Percentiles rank a stretch among this genome's conserved stretches.
Conservation (phyloP, 768 basidiomycete genomes). For the Pleurotus salmoneostramineus region DNA sequence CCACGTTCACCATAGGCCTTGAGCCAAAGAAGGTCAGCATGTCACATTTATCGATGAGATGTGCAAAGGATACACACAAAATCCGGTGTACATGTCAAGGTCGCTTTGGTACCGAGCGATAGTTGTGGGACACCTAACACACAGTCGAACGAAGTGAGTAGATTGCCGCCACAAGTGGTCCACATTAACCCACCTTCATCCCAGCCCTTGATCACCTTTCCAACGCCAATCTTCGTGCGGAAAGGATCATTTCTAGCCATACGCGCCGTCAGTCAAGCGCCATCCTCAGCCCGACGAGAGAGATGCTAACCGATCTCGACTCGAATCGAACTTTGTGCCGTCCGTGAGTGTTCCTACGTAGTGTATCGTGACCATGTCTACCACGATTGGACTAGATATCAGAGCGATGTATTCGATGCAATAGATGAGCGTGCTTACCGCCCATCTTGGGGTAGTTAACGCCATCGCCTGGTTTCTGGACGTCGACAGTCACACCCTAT, state of each 20-base stretch:
- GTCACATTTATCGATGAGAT: conserved; percentile 3
- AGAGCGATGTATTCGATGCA: conserved; percentile 6
- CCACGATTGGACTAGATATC: conserved; percentile 18
- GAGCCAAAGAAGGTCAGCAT: conserved; percentile 8
- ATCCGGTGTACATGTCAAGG: conserved; percentile 62
- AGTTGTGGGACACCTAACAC: conserved; percentile 67
- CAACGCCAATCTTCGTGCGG: conserved; percentile 66
- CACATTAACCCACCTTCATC: conserved; percentile 62
- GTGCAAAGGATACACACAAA: conserved; percentile 46
- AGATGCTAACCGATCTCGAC: conserved; percentile 58
- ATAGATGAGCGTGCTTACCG: conserved; percentile 40
- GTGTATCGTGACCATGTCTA: conserved; percentile 72
- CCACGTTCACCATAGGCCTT: conserved; percentile 73
- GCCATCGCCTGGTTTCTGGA: conserved; percentile 55
- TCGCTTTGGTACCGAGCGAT: conserved; percentile 71
- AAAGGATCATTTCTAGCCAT: conserved; percentile 52
- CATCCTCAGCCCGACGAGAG: background rate
- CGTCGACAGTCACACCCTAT: conserved; percentile 69
- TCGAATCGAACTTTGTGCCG: conserved; percentile 71
- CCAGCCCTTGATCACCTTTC: conserved; percentile 86
- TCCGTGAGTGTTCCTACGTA: conserved; percentile 69
- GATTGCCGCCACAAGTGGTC: background rate
- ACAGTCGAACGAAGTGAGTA: conserved; percentile 5
- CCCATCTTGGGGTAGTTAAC: conserved; percentile 60
- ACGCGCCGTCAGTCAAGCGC: conserved; percentile 4